Evolutionary conservation across 768 basidiomycete genomes (phyloP).

Genomic region (Boletus edulis): DNA sequence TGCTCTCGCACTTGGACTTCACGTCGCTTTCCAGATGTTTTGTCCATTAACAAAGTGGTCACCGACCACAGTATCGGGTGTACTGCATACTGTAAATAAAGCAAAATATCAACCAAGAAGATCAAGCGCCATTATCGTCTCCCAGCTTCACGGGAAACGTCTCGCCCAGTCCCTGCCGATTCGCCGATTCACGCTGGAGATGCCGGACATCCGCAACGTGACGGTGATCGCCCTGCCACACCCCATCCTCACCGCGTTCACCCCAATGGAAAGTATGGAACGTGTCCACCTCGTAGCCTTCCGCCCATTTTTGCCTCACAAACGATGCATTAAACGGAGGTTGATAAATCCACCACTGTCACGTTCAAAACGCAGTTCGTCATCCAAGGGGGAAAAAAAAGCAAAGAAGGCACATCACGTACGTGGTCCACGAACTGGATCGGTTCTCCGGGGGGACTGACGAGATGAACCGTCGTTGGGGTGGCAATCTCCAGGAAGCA

Average conservation of each 20-base stretch:
- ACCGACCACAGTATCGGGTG: too few relatives aligned
- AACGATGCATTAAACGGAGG: conserved; percentile 46
- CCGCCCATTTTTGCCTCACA: conserved; percentile 44
- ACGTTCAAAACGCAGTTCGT: not conserved
- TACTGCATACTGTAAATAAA: too few relatives aligned
- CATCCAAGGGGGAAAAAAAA: not conserved
- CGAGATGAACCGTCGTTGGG: conserved; percentile 45
- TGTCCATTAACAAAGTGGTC: not conserved
- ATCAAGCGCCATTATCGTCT: not conserved
- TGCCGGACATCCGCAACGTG: conserved; percentile 37
- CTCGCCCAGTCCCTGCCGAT: conserved; percentile 33
- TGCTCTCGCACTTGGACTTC: not conserved
- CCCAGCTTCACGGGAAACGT: conserved; percentile 18
- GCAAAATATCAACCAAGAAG: not conserved
- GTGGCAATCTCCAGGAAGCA: conserved; percentile 51
- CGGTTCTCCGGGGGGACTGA: conserved; percentile 36
- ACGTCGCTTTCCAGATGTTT: not conserved
- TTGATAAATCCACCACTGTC: conserved; percentile 47
- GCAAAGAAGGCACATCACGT: conserved; percentile 7
- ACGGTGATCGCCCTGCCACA: conserved; percentile 34
- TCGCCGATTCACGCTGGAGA: conserved; percentile 39
- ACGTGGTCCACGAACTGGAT: conserved; percentile 51
- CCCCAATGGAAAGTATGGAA: conserved; percentile 54
- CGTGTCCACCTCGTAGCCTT: conserved; percentile 48
- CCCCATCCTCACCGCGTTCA: conserved; percentile 32